Base-by-base conservation (phyloP, 1,139 yeast species). In the Yamadazyma jaroonii region DNA sequence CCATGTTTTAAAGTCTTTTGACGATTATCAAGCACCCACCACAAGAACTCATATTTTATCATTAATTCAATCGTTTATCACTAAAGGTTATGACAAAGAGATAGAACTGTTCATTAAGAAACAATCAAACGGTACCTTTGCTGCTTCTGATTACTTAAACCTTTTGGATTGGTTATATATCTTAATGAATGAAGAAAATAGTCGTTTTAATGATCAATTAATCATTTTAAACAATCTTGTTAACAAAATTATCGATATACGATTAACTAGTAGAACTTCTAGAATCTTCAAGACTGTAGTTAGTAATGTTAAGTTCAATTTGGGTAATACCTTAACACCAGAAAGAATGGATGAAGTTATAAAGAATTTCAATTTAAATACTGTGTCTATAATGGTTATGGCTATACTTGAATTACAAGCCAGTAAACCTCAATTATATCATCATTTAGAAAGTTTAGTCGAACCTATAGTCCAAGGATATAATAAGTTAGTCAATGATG, bases 91-190 rank as follows among this genome's bases (percentile, higher is more conserved):
- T 8, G 34, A 29, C 8, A 46, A 57, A 4, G 44, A 56, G 13
- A 56, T 77, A 25, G 48, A 74, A 3, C 64, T 63, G 32, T 77
- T 63, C 43, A 61, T 76, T 29, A 42, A 52, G 11, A 9, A 17
- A 5, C 11, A 28, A 14, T 10, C 22, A 2, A 21, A 27, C 7
- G 25, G 26, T 3, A 9, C 31, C 11, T 33, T 17, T 33, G 84
- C 90, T 2, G 54, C 71, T 4, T 62, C 78, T 5, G 85, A 79
- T 53, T 61, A 77, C 41, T 61, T 79, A 52, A 70, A 82, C 3
- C 61, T 83, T 12, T 62, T 83, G 32, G 66, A 68, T 24, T 84
- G 90, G 89, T 58, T 66, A 33, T 72, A 70, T 47, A 45, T 67
- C 15, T 42, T 67, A 23, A 52, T 56, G 7, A 38, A 43, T 34